phyloP scores from a whole-genome alignment of 2,329 filamentous ascomycete species.

The Penicillium brevicompactum region DNA sequence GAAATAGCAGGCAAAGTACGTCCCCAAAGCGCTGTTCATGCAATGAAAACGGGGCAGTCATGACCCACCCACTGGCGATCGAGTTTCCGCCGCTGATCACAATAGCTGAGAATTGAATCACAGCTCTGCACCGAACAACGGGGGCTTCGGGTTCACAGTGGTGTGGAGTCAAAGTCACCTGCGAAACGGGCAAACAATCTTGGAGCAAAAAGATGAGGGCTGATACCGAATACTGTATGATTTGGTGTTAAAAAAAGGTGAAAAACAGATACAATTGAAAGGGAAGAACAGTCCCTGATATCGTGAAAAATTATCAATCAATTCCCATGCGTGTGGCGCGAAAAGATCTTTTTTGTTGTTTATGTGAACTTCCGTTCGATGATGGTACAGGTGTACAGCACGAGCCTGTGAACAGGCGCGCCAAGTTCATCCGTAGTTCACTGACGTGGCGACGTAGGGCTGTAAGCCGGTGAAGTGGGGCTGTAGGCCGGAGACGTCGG shows the following conservation, averaged over 20 bases:
- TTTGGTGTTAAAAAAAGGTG: conserved; percentile 11
- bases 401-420: conserved; percentile 22
- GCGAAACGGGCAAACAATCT: conserved; percentile 31
- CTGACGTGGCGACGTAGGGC: conserved; percentile 48
- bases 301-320: conserved; percentile 43
- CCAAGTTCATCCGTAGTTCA: conserved; percentile 31
- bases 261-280: conserved; percentile 39
- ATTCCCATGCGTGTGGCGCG: conserved; percentile 39
- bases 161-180: conserved; percentile 9
- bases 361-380: conserved; percentile 31
- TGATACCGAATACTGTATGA: conserved; percentile 23
- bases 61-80: conserved; percentile 2
- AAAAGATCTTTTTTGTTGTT: conserved; percentile 39
- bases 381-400: conserved; percentile 43
- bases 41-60: conserved; percentile 22
- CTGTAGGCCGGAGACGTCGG: conserved; percentile 48
- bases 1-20: conserved; percentile 29
- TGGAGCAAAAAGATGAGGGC: conserved; percentile 22
- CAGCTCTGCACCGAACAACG: conserved; percentile 21
- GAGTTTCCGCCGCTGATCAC: not conserved
- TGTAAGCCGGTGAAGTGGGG: conserved; percentile 47
- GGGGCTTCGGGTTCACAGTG: not conserved
- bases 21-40: conserved; percentile 32
- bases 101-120: not conserved
- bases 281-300: conserved; percentile 30